Evolutionary conservation across 495 filamentous ascomycete genomes (phyloP).

Genomic region (Chaetomium fimeti): DNA sequence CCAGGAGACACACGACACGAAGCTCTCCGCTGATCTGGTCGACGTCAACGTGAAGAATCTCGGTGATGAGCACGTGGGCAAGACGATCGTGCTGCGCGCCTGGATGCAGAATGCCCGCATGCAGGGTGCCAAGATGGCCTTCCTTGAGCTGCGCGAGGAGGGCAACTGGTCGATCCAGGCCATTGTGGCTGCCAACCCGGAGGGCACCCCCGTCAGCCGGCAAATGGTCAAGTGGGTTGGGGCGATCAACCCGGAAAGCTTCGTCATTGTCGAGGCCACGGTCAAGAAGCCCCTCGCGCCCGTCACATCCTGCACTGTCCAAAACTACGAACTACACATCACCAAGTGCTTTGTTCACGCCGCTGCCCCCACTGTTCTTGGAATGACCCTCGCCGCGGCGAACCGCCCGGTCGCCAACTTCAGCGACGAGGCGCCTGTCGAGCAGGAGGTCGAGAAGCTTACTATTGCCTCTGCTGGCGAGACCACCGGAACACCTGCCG

Average conservation of each 20-base stretch:
- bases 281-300: constrained; percentile 79
- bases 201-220: constrained; percentile 55
- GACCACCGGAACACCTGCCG: constrained; percentile 61
- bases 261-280: constrained; percentile 74
- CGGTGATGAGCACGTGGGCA: constrained; percentile 60
- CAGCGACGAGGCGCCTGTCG: constrained; percentile 60
- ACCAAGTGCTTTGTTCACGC: constrained; percentile 71
- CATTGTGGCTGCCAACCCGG: constrained; percentile 57
- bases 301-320: constrained; percentile 75
- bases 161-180: constrained; percentile 76
- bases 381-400: constrained; percentile 67
- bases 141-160: constrained; percentile 84
- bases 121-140: constrained; percentile 88
- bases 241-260: constrained; percentile 75
- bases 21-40: constrained; percentile 34
- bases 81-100: constrained; percentile 75
- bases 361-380: constrained; percentile 60
- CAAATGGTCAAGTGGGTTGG: constrained; percentile 95
- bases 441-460: constrained; percentile 58
- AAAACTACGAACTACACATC: constrained; percentile 80
- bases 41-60: constrained; percentile 55
- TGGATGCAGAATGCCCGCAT: constrained; percentile 83
- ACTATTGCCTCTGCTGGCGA: constrained; percentile 30
- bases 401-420: constrained; percentile 65
- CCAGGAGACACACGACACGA: constrained; percentile 37